Conservation (phyloP, 495 filamentous ascomycete genomes). For the Xylaria acuta region DNA sequence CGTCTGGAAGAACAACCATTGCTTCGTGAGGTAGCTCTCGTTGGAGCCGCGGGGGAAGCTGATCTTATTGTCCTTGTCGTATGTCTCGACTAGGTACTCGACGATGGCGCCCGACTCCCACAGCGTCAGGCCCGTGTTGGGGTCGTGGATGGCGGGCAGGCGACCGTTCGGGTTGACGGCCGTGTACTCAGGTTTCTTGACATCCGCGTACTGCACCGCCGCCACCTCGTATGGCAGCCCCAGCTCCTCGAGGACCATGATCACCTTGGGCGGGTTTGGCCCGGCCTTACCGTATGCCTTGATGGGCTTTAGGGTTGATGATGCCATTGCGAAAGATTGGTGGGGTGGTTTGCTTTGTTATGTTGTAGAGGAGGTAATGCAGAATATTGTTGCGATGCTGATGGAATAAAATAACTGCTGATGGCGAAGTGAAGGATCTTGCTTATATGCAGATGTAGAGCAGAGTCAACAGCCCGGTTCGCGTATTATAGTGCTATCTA, state of each 20-base stretch:
- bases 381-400: not conserved
- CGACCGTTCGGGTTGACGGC: slow-evolving; percentile 74
- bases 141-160: slow-evolving; percentile 54
- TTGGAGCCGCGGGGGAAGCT: slow-evolving; percentile 57
- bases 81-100: slow-evolving; percentile 68
- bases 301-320: slow-evolving; percentile 43
- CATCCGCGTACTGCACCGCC: slow-evolving; percentile 48
- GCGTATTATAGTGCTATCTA: not conserved
- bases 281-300: slow-evolving; percentile 44
- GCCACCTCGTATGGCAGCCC: slow-evolving; percentile 59
- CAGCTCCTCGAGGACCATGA: slow-evolving; percentile 69
- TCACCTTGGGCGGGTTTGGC: slow-evolving; percentile 63
- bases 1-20: slow-evolving; percentile 72
- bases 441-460: not conserved
- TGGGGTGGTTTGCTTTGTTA: not conserved
- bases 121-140: slow-evolving; percentile 64
- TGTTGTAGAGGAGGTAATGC: not conserved
- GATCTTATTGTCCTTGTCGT: slow-evolving; percentile 65
- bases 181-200: slow-evolving; percentile 64
- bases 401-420: not conserved
- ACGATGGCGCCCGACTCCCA: slow-evolving; percentile 76
- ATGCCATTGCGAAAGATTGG: not conserved
- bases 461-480: not conserved
- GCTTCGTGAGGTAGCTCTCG: slow-evolving; percentile 61
- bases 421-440: not conserved